phyloP scores from a whole-genome alignment of 176 grass and related monocot genomes.

The Dendrocalamus sinicus region DNA sequence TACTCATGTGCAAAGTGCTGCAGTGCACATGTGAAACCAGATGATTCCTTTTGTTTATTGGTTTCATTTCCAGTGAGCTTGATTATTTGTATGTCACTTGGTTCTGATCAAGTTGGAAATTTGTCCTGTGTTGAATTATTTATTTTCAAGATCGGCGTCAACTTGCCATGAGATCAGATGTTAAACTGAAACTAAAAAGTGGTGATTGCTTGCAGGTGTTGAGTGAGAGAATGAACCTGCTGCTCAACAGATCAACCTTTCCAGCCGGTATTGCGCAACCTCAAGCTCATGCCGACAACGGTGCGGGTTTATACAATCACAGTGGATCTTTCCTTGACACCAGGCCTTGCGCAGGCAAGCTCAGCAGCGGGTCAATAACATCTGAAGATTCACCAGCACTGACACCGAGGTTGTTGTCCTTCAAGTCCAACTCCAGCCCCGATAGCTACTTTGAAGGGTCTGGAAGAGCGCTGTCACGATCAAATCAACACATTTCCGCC shows the following conservation, averaged over 20 bases:
- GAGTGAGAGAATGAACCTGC: slow-evolving; percentile 34
- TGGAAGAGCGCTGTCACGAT: slow-evolving; percentile 7
- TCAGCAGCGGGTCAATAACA: slow-evolving; percentile 48
- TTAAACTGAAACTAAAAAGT: not conserved
- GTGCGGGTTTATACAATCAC: not conserved
- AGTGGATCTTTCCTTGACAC: slow-evolving; percentile 36
- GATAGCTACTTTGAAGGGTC: slow-evolving; percentile 45
- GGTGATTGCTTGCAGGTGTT: slow-evolving; percentile 25
- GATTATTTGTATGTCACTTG: not conserved
- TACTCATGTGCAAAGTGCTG: not conserved
- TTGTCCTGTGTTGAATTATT: not conserved
- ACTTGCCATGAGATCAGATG: not conserved
- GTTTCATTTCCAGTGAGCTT: slow-evolving; percentile 4
- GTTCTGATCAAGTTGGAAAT: not conserved
- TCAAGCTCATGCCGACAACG: slow-evolving; percentile 10
- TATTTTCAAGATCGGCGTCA: not conserved
- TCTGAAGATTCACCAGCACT: slow-evolving; percentile 46
- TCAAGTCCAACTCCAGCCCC: slow-evolving; percentile 44
- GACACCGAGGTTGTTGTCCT: slow-evolving; percentile 49
- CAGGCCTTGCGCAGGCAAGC: not conserved
- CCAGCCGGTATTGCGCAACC: not conserved
- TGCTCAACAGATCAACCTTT: slow-evolving; percentile 29
- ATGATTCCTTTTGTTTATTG: not conserved
- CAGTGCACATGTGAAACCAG: not conserved
- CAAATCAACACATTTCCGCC: slow-evolving; percentile 17